A percentile compares a stretch with the other conserved stretches of the same genome.
Evolutionary conservation across 257 asterid genomes (phyloP).

Genomic region (Thymus quinquecostatus): DNA sequence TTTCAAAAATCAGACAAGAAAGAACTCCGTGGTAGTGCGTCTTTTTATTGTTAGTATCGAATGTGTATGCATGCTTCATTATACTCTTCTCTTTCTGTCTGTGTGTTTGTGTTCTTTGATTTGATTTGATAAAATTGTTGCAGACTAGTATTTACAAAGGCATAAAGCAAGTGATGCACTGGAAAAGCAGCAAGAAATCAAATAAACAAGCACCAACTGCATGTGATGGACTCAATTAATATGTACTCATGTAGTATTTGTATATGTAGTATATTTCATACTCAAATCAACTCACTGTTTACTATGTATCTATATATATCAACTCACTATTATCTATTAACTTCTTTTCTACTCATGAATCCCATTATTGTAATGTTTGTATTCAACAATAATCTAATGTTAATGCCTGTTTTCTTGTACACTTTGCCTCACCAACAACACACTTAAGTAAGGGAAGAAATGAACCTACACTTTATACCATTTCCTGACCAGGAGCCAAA

Average conservation of each 20-base stretch:
- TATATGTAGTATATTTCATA: neutral
- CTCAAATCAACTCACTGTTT: neutral
- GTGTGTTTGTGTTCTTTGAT: neutral
- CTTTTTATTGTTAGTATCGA: too few relatives aligned
- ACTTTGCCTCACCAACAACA: neutral
- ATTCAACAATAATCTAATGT: neutral
- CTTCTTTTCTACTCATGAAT: neutral
- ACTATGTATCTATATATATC: neutral
- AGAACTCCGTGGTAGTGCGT: too few relatives aligned
- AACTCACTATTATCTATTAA: neutral
- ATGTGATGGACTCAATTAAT: too few relatives aligned
- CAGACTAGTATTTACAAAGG: conserved; percentile 65
- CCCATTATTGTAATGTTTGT: neutral
- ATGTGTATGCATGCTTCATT: too few relatives aligned
- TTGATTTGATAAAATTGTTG: neutral
- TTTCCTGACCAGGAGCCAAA: too few relatives aligned
- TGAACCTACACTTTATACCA: too few relatives aligned
- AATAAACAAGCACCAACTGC: conserved; percentile 31
- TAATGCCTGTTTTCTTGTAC: neutral
- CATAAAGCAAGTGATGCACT: conserved; percentile 62
- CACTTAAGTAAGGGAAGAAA: too few relatives aligned
- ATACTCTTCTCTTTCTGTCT: neutral
- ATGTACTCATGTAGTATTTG: too few relatives aligned
- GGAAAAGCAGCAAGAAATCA: conserved; percentile 59
- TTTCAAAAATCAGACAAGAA: too few relatives aligned